Evolutionary conservation across 148 eudicot genomes (phyloP).

Genomic region (Dysphania ambrosioides): DNA sequence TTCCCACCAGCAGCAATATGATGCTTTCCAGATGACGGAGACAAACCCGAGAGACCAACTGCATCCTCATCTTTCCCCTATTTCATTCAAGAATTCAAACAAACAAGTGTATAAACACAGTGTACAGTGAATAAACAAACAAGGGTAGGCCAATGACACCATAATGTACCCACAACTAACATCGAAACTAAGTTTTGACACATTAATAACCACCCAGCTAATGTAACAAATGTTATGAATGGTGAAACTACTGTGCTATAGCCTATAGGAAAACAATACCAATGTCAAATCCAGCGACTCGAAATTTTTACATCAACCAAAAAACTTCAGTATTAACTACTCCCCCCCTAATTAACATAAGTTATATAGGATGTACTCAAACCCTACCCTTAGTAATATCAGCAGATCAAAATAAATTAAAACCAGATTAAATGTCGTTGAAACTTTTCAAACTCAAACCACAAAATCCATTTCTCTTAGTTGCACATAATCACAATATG

Average conservation of each 20-base stretch:
- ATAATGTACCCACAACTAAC: background rate
- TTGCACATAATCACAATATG: background rate
- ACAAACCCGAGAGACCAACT: constrained; percentile 44
- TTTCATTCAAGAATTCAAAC: constrained; percentile 14
- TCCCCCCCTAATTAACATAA: too few relatives aligned
- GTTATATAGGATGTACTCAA: too few relatives aligned
- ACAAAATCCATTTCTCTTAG: background rate
- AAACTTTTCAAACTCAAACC: constrained; percentile 9
- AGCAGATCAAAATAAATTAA: background rate
- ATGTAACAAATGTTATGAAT: background rate
- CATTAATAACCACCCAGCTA: background rate
- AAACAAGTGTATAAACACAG: background rate
- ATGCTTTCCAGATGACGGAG: constrained; percentile 22
- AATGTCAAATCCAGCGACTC: background rate
- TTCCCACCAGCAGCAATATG: constrained; percentile 31
- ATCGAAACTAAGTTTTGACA: too few relatives aligned
- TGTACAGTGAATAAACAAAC: background rate
- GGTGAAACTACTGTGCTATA: background rate
- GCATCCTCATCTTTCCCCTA: constrained; percentile 49
- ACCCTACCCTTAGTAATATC: background rate
- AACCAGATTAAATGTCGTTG: background rate
- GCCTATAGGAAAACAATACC: background rate
- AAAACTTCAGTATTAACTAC: too few relatives aligned
- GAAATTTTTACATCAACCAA: background rate
- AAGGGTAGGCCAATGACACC: background rate